Evolutionary conservation across 2,329 filamentous ascomycete genomes (phyloP), one percentile per base, ranked within the genome.

Genomic region (Aureobasidium namibiae): DNA sequence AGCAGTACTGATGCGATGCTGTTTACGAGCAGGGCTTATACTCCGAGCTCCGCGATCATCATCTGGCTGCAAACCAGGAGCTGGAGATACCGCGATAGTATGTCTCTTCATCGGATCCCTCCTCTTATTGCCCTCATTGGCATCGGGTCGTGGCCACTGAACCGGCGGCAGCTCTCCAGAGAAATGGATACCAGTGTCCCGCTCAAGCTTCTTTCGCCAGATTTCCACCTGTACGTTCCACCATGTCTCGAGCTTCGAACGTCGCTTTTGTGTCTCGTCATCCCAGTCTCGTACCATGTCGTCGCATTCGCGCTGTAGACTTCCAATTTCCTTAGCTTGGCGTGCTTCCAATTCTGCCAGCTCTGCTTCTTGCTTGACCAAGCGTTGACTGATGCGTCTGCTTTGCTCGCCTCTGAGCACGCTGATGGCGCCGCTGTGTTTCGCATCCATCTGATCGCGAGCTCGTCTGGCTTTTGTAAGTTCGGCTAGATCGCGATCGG

Each of bases 401-500:
- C 72, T 71, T 65, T 79, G 77, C 60, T 74, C 71, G 23, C 74
- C 76, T 11, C 76, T 68, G 8, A 78, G 63, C 7, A 79, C 75
- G 48, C 77, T 77, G 64, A 78, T 77, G 13, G 74, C 75, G 53
- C 71, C 74, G 21, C 71, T 69, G 49, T 79, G 76, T 63, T 73
- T 74, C 10, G 65, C 66, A 7, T 73, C 72, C 52, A 79, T 70
- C 26, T 71, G 69, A 31, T 74, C 68, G 39, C 75, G 70, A 4
- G 68, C 59, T 36, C 69, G 57, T 38, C 71, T 68, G 41, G 76
- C 72, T 31, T 72, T 75, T 18, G 73, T 72, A 11, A 79, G 69
- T 61, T 76, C 75, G 33, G 68, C 68, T 10, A 69, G 69, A 50
- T 78, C 76, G 61, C 76, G 72, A 11, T 75, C 74, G 1, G 76